Base-by-base conservation (phyloP, 164 flowering plant genomes). In the Aristolochia contorta region DNA sequence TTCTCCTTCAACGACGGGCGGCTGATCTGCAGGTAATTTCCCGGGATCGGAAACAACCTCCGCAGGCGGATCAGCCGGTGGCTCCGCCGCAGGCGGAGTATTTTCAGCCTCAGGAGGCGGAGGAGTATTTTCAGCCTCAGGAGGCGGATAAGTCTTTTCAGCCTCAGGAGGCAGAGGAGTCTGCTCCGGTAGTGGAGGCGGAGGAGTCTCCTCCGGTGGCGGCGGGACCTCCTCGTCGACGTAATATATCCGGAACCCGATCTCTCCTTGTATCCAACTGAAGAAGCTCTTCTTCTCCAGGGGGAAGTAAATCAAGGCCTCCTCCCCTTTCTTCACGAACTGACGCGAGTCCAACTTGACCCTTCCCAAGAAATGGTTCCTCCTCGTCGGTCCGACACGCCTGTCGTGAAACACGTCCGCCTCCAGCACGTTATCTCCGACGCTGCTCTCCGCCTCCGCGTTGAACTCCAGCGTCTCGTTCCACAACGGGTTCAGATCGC, bases 291-390 rank as follows among this genome's bases (percentile, higher is more conserved):
- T 87, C 71, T 75, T 88, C 81, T 85, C 89, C 65, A 93, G 61
- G 1, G 85, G 83, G 51, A 70, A 88, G 56, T 80, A 82, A 20
- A 87, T 80, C 63, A 85, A 68, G 0, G 96, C 94, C 64, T 87
- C 97, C 68, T 93, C 96, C 0, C 95, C 96, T 64, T 80, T 79
- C 60, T 61, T 63, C 1, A 88, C 97, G 58, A 90, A 86, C 76
- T 87, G 95, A 7, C 37, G 32, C 0, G 90, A 79, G 57, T 68
- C 71, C 68, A 86, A 57, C 58, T 84, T 60, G 2, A 89, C 69
- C 47, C 91, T 62, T 1, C 99, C 99, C 10, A 93, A 77, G 65
- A 77, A 85, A 61, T 82, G 80, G 65, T 76, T 83, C 61, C 96
- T 63, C 0, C 82, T 59, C 3, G 85, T 90, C 0, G 90, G 85